phyloP scores from a whole-genome alignment of 352 stramenopile species.

The Globisporangium rhizosaccharum region DNA sequence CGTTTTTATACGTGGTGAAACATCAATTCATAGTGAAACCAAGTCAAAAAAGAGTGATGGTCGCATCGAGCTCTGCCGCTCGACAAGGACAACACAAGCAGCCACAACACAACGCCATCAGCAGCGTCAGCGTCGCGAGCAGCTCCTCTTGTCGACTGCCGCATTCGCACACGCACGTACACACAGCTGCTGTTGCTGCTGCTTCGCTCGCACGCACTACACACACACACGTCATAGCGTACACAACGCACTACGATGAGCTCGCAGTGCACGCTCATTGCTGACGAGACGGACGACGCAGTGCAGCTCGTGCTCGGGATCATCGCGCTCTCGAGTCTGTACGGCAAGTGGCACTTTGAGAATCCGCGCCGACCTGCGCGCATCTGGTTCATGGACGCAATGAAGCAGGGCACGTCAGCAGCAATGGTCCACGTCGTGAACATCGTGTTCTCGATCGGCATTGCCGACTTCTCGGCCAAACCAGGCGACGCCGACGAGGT shows the following conservation, averaged over 20 bases:
- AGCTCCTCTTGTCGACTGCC: too few relatives aligned
- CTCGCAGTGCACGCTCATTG: constrained; percentile 59
- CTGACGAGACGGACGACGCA: constrained; percentile 61
- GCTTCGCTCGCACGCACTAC: too few relatives aligned
- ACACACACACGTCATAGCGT: too few relatives aligned
- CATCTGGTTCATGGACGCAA: constrained; percentile 82
- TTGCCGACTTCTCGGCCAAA: constrained; percentile 49
- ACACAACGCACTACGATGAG: constrained; percentile 11
- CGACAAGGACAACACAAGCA: too few relatives aligned
- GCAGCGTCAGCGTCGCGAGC: too few relatives aligned
- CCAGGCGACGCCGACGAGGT: constrained; percentile 61
- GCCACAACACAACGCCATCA: too few relatives aligned
- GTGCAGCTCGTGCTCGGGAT: constrained; percentile 75
- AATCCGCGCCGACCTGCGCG: constrained; percentile 44
- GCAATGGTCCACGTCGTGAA: constrained; percentile 79
- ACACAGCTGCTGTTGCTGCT: too few relatives aligned
- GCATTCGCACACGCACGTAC: too few relatives aligned
- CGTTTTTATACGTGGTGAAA: too few relatives aligned
- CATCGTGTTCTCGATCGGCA: constrained; percentile 70
- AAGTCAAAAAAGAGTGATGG: too few relatives aligned
- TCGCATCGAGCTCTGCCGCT: too few relatives aligned
- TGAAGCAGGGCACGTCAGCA: constrained; percentile 78
- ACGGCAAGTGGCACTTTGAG: constrained; percentile 76
- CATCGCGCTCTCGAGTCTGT: constrained; percentile 71
- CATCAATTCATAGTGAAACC: too few relatives aligned